Conservation (phyloP, 116 monocot genomes). For the Dioscorea cayenensis region DNA sequence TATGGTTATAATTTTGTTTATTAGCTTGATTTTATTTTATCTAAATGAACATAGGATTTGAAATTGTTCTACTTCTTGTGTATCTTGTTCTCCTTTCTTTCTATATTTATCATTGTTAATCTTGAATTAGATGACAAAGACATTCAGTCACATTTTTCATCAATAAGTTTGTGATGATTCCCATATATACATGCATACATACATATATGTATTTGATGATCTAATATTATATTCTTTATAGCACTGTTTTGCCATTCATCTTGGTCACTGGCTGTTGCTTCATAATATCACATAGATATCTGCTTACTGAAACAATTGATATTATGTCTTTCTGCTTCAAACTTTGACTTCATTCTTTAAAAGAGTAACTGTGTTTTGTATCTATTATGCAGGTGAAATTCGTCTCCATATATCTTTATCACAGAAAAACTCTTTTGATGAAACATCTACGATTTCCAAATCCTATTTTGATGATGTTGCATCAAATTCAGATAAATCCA, state of each 20-base stretch:
- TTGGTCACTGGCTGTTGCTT: too few relatives aligned
- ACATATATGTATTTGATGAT: too few relatives aligned
- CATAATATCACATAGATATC: neutral
- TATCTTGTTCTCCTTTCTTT: conserved; percentile 4
- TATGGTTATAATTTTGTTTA: too few relatives aligned
- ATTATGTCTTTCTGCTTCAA: neutral
- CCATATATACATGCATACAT: too few relatives aligned
- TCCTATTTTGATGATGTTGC: conserved; percentile 34
- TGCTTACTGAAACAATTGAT: neutral
- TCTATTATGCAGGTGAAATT: conserved; percentile 76
- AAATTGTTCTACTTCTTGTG: too few relatives aligned
- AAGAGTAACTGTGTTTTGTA: neutral
- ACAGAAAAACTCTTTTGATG: conserved; percentile 32
- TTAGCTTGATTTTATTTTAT: too few relatives aligned
- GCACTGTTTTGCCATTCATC: too few relatives aligned
- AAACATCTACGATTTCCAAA: conserved; percentile 11
- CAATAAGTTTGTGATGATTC: too few relatives aligned
- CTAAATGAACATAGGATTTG: too few relatives aligned
- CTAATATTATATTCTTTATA: too few relatives aligned
- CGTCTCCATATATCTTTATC: conserved; percentile 51
- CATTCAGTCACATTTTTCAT: too few relatives aligned
- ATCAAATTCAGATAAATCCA: conserved; percentile 54
- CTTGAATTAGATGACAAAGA: too few relatives aligned
- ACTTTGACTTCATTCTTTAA: neutral
- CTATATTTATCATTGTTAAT: neutral